phyloP scores from a whole-genome alignment of 2,329 filamentous ascomycete species.

The Aspergillus brasiliensis region DNA sequence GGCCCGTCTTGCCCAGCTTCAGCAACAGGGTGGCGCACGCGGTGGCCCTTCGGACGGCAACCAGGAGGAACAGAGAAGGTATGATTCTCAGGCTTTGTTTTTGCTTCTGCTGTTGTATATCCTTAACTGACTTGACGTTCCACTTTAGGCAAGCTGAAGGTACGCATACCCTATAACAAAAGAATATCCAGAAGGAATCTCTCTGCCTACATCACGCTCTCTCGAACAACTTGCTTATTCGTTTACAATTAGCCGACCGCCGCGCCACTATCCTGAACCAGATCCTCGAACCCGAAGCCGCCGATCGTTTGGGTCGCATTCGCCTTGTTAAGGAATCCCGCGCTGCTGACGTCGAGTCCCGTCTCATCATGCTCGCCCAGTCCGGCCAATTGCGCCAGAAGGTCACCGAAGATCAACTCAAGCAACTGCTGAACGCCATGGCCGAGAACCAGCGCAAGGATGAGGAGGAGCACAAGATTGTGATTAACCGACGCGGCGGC shows the following conservation, averaged over 20 bases:
- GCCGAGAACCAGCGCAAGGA: slow-evolving; percentile 68
- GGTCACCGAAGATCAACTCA: slow-evolving; percentile 89
- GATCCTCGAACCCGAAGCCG: slow-evolving; percentile 91
- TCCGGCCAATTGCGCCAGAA: slow-evolving; percentile 83
- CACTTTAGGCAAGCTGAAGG: slow-evolving; percentile 35
- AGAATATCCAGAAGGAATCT: neutral
- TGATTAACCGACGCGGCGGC: slow-evolving; percentile 76
- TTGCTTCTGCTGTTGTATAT: neutral
- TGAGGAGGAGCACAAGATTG: slow-evolving; percentile 75
- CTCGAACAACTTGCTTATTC: slow-evolving; percentile 1
- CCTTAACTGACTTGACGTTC: slow-evolving; percentile 3
- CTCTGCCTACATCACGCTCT: neutral
- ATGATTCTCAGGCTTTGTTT: slow-evolving; percentile 30
- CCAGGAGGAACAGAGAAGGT: slow-evolving; percentile 69
- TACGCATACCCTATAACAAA: slow-evolving; percentile 16
- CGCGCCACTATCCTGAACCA: slow-evolving; percentile 70
- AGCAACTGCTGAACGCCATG: slow-evolving; percentile 83
- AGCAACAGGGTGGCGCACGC: slow-evolving; percentile 62
- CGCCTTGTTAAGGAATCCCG: slow-evolving; percentile 92
- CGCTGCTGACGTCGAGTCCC: slow-evolving; percentile 86
- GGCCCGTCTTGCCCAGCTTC: slow-evolving; percentile 90
- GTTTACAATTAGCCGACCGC: slow-evolving; percentile 30
- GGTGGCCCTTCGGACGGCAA: slow-evolving; percentile 52
- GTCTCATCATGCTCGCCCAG: slow-evolving; percentile 87
- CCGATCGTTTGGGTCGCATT: slow-evolving; percentile 90